A percentile compares a stretch with the other conserved stretches of the same genome.
Conservation (phyloP, 169 alveolate genomes). For the Theileria luwenshuni region DNA sequence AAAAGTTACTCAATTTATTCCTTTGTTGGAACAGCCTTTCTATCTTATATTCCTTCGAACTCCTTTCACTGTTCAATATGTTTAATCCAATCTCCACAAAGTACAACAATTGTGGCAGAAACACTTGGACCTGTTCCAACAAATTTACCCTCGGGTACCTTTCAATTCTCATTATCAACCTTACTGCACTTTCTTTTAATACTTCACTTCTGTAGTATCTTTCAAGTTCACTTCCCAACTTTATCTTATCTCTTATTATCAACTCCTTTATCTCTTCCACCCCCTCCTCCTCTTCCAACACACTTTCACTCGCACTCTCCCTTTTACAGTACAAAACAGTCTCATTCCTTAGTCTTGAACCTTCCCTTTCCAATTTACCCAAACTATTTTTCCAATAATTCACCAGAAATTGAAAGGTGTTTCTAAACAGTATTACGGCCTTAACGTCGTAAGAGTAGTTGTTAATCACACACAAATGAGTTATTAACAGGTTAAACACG, state of each 20-base stretch:
- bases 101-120: not conserved
- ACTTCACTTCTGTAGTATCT: not conserved
- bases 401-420: not conserved
- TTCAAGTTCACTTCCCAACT: not conserved
- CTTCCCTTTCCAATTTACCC: too few relatives aligned
- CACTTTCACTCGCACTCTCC: too few relatives aligned
- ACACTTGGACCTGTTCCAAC: not conserved
- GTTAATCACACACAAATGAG: slow-evolving; percentile 14
- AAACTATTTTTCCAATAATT: not conserved
- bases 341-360: too few relatives aligned
- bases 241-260: not conserved
- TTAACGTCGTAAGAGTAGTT: slow-evolving; percentile 10
- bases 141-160: not conserved
- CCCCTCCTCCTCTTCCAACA: not conserved
- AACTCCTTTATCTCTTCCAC: not conserved
- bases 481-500: not conserved
- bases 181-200: not conserved
- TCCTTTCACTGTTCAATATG: not conserved
- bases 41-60: not conserved
- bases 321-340: too few relatives aligned
- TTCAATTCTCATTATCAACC: slow-evolving; percentile 3
- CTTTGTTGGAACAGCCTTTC: slow-evolving; percentile 2
- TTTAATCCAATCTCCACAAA: not conserved
- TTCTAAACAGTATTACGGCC: slow-evolving; percentile 6
- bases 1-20: not conserved